Percentiles rank a stretch among this genome's conserved stretches.
These are phyloP conservation scores for Leccinellum rugosiceps DNA, from an alignment of 768 basidiomycete genomes.

Conservation along the genomic window DNA sequence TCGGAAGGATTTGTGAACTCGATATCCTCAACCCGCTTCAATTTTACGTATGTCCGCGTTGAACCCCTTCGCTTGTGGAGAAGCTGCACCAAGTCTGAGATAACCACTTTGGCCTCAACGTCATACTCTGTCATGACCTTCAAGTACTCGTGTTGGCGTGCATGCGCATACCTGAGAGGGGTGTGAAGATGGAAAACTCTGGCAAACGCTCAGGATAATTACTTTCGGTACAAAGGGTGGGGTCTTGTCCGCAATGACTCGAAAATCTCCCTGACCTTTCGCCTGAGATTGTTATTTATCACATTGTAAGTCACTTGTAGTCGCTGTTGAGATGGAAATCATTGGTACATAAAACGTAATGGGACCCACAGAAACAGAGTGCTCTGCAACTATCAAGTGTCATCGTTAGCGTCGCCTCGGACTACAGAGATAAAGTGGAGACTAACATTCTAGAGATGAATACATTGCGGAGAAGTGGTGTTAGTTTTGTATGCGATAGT, in stretches of 20 bases:
- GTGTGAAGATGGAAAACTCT: background rate
- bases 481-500: constrained; percentile 11
- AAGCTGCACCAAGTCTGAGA: constrained; percentile 23
- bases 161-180: background rate
- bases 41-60: background rate
- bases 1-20: constrained; percentile 29
- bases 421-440: background rate
- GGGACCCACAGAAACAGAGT: constrained; percentile 45
- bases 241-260: constrained; percentile 1
- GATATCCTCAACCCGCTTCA: constrained; percentile 28
- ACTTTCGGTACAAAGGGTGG: constrained; percentile 10
- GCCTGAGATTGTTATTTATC: background rate
- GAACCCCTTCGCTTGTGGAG: constrained; percentile 15
- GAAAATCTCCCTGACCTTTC: constrained; percentile 9
- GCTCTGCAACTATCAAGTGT: constrained; percentile 40
- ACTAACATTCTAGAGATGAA: constrained; percentile 52
- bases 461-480: constrained; percentile 27
- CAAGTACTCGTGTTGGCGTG: constrained; percentile 7
- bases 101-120: constrained; percentile 1
- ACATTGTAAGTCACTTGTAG: constrained; percentile 30
- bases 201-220: background rate
- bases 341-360: background rate
- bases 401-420: background rate
- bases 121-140: constrained; percentile 14
- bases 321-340: background rate